These are phyloP conservation scores for Mortierella hygrophila DNA, from an alignment of 192 early-diverging fungal genomes.

Conservation along the genomic window DNA sequence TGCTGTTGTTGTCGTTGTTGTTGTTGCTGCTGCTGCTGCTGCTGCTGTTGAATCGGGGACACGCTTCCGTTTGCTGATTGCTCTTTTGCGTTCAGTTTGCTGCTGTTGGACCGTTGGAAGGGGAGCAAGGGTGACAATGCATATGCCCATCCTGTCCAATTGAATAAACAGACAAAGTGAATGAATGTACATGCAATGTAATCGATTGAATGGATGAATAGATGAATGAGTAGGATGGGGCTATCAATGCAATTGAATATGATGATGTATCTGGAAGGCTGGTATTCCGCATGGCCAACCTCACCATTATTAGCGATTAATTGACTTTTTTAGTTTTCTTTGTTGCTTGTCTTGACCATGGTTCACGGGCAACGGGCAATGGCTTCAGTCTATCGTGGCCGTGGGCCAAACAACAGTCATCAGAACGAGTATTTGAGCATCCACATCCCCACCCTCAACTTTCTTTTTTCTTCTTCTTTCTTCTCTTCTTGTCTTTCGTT, in stretches of 20 bases:
- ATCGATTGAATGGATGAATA: neutral
- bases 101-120: too few species aligned
- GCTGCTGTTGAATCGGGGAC: too few species aligned
- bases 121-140: too few species aligned
- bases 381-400: neutral
- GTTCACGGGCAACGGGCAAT: too few species aligned
- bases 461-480: neutral
- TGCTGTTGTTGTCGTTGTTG: too few species aligned
- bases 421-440: conserved; percentile 37
- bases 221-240: neutral
- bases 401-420: neutral
- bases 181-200: neutral
- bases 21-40: too few species aligned
- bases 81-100: too few species aligned
- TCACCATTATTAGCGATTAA: neutral
- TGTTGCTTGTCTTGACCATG: neutral
- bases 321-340: neutral
- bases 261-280: neutral
- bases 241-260: too few species aligned
- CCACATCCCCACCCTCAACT: neutral
- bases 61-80: too few species aligned
- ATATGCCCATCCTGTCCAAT: neutral
- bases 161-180: neutral
- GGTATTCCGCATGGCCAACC: neutral
- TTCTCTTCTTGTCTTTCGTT: conserved; percentile 9